These are phyloP conservation scores for Pleodorina starrii DNA, from an alignment of 139 green algal species.

Conservation along the genomic window DNA sequence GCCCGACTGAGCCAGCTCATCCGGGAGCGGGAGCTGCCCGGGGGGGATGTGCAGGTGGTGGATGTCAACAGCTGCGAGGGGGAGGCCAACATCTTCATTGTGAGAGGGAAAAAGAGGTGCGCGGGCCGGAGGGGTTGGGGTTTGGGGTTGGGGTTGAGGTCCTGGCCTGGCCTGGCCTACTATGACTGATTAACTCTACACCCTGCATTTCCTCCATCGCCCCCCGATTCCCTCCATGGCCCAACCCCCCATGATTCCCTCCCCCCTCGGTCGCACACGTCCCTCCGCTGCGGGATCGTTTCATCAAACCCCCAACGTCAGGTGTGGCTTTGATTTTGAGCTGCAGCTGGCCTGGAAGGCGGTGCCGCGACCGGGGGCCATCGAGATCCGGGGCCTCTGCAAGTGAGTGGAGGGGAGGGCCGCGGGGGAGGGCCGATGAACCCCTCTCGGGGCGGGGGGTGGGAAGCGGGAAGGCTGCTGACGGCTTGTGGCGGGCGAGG, in stretches of 20 bases:
- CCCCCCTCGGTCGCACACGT: no score
- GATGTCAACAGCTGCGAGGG: conserved; percentile 40
- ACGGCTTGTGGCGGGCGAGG: no score
- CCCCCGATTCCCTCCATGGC: no score
- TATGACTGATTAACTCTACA: no score
- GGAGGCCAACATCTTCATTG: conserved; percentile 54
- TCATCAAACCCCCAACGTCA: background rate
- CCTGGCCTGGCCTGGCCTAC: background rate
- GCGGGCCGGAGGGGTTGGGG: background rate
- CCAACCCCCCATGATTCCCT: no score
- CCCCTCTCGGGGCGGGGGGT: no score
- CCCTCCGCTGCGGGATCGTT: no score
- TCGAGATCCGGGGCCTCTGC: conserved; percentile 14
- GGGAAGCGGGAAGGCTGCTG: no score
- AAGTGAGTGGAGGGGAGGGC: conserved; percentile 33
- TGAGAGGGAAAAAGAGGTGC: conserved; percentile 60
- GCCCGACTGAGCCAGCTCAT: conserved; percentile 35
- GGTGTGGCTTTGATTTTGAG: conserved; percentile 47
- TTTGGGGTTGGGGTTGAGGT: no score
- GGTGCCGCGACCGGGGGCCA: background rate
- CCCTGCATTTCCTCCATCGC: no score
- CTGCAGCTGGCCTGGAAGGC: conserved; percentile 47
- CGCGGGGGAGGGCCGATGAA: background rate
- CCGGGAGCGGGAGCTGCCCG: background rate
- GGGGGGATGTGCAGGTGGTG: conserved; percentile 7